phyloP scores from a whole-genome alignment of 1,139 yeast species.

The Candida labiduridarum region DNA sequence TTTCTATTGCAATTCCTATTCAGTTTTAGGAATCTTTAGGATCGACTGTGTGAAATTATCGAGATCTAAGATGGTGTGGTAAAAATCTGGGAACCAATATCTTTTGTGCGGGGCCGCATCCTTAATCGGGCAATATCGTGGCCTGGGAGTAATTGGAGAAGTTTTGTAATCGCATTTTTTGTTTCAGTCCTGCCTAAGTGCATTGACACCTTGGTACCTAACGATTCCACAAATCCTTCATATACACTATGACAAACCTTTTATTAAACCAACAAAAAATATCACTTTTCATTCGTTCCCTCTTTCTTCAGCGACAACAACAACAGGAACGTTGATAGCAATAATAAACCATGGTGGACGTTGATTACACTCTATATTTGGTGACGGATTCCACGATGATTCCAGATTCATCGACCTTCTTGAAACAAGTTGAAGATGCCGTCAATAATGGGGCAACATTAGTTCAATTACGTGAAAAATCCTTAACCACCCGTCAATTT shows the following conservation, averaged over 20 bases:
- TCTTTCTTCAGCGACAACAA: neutral
- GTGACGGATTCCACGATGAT: conserved; percentile 84
- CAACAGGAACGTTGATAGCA: neutral
- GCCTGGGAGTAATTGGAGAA: no score
- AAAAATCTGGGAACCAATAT: no score
- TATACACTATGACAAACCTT: neutral
- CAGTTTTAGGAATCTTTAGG: no score
- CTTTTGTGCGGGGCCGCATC: no score
- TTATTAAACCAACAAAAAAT: neutral
- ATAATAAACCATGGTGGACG: neutral
- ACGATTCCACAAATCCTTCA: neutral
- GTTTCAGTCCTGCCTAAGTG: neutral
- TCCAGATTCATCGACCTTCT: conserved; percentile 62
- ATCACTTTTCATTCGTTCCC: neutral
- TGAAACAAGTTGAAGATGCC: conserved; percentile 62
- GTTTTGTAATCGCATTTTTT: conserved; percentile 8
- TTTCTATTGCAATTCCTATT: no score
- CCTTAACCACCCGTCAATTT: conserved; percentile 68
- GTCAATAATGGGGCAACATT: conserved; percentile 75
- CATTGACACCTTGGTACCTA: neutral
- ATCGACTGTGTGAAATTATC: no score
- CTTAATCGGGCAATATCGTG: neutral
- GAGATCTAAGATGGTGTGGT: no score
- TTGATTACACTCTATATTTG: conserved; percentile 68
- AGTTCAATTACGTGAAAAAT: conserved; percentile 84